Evolutionary conservation across 2,329 filamentous ascomycete genomes (phyloP).

Genomic region (Sphaerulina vaccinii): DNA sequence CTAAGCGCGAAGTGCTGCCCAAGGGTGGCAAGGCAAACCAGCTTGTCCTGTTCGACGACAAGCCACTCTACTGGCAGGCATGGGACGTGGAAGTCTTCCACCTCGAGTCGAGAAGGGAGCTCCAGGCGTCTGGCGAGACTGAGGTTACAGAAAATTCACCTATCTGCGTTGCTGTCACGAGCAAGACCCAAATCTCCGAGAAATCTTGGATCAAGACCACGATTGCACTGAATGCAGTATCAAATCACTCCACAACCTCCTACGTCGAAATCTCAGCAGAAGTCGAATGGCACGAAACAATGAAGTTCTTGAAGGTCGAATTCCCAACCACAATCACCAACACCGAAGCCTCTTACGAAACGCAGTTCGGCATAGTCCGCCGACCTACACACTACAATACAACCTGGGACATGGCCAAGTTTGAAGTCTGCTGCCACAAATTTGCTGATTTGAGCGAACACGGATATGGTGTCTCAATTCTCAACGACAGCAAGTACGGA

Average conservation of each 20-base stretch:
- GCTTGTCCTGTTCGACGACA: conserved; percentile 93
- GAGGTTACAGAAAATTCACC: conserved; percentile 68
- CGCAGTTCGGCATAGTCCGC: conserved; percentile 83
- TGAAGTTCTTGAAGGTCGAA: conserved; percentile 98
- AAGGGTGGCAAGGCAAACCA: conserved; percentile 77
- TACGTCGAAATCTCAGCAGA: conserved; percentile 77
- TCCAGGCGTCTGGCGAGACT: conserved; percentile 63
- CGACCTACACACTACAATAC: conserved; percentile 98
- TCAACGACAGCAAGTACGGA: conserved; percentile 95
- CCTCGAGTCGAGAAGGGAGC: conserved; percentile 77
- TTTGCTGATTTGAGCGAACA: conserved; percentile 88
- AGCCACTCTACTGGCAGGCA: conserved; percentile 94
- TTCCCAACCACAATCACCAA: conserved; percentile 91
- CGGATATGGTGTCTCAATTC: conserved; percentile 84
- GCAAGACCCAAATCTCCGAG: conserved; percentile 83
- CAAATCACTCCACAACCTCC: conserved; percentile 60
- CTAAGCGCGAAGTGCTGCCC: conserved; percentile 74
- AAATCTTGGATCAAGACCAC: conserved; percentile 83
- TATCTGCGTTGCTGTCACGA: conserved; percentile 77
- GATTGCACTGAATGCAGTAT: conserved; percentile 71
- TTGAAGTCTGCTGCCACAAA: conserved; percentile 94
- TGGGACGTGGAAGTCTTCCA: conserved; percentile 99
- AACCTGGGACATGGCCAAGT: conserved; percentile 95
- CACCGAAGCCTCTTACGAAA: conserved; percentile 92
- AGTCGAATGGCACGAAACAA: conserved; percentile 95